Base-by-base conservation (phyloP, 1,284 basidiomycete species). In the Fistulinella cinereoalba region DNA sequence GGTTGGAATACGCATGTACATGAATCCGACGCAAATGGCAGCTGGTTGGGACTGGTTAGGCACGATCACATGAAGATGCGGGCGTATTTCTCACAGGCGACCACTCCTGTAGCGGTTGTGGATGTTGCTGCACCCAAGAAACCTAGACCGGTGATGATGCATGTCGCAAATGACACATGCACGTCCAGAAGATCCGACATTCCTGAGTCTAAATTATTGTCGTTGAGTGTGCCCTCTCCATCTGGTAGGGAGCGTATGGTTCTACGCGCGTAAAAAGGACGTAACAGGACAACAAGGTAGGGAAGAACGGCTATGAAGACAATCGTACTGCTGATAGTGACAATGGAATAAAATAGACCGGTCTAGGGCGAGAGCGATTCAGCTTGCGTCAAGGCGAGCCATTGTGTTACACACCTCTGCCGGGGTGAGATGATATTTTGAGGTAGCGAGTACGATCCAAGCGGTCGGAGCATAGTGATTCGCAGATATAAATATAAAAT, bases 141-240 rank as follows among this genome's bases (percentile, higher is more conserved):
- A 3, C 44, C 45, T 24, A 57, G 2, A 0, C 43, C 58, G 15
- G 47, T 31, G 37, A 61, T 29, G 33, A 57, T 23, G 34, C 56
- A 66, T 2, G 61, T 52, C 7, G 37, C 43, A 15, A 64, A 25
- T 18, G 55, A 50, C 40, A 69, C 31, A 44, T 68, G 64, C 7
- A 66, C 54, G 25, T 70, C 64, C 22, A 70, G 44, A 18, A 27
- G 52, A 46, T 70, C 68, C 1, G 62, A 59, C 1, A 59, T 56
- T 25, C 44, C 47, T 3, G 11, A 39, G 45, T 48, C 54, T 40
- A 8, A 16, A 29, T 28, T 49, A n/a, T 49, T 47, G 6, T 9
- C 16, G 21, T 32, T 16, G 7, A 2, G 31, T 32, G 18, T 19
- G 11, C 15, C 19, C 10, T 51, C 48, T n/a, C 39, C 44, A 6